Evolutionary conservation across 345 rosid genomes (phyloP).

Genomic region (Syzygium grande): DNA sequence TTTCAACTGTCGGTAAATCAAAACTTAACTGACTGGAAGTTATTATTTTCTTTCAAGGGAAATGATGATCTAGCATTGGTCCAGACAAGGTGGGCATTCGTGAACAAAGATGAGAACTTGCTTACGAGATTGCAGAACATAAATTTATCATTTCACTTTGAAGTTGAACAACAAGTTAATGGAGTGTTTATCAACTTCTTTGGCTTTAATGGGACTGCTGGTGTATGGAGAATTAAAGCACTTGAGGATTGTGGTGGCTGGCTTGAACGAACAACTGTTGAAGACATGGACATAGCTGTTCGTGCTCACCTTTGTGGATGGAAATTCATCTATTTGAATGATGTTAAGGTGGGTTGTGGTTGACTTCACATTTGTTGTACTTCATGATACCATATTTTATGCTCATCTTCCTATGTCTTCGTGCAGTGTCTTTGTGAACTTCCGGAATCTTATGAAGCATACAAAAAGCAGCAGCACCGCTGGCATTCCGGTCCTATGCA

Average conservation of each 20-base stretch:
- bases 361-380: neutral
- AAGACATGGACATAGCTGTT: conserved; percentile 93
- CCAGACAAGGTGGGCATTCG: conserved; percentile 86
- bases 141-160: conserved; percentile 83
- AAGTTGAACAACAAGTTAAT: conserved; percentile 92
- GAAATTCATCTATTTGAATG: conserved; percentile 83
- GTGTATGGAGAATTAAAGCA: conserved; percentile 91
- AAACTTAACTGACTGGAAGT: neutral
- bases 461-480: conserved; percentile 90
- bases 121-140: conserved; percentile 86
- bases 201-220: conserved; percentile 94
- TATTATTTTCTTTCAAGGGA: conserved; percentile 29
- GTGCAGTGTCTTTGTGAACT: conserved; percentile 88
- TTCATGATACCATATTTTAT: neutral
- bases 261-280: conserved; percentile 87
- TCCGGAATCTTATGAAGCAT: conserved; percentile 94
- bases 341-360: conserved; percentile 52
- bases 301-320: conserved; percentile 95
- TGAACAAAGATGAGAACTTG: conserved; percentile 88
- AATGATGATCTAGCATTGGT: conserved; percentile 73
- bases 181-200: conserved; percentile 77
- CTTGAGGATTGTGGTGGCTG: conserved; percentile 95
- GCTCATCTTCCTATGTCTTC: neutral
- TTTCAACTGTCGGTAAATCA: neutral
- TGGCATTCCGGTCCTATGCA: conserved; percentile 99